These are phyloP conservation scores for Melaleuca alternifolia DNA, from an alignment of 345 rosid species.

Conservation along the genomic window DNA sequence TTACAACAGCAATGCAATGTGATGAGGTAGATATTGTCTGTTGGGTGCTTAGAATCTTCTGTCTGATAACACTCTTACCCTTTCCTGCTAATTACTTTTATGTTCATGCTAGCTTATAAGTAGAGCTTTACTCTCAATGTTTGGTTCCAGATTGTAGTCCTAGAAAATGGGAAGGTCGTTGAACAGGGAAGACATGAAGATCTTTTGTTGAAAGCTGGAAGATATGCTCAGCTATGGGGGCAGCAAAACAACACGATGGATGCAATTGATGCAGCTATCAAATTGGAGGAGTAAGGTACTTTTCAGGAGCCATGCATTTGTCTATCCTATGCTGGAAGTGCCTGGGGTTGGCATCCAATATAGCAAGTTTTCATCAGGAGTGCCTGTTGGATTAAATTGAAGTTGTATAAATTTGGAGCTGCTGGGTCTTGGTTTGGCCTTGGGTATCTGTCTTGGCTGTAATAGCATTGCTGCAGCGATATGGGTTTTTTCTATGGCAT, in stretches of 20 bases:
- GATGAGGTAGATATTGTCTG: constrained; percentile 54
- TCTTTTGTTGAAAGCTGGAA: constrained; percentile 65
- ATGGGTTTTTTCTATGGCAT: background rate
- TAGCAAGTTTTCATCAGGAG: background rate
- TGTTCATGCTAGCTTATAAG: background rate
- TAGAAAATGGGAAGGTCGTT: constrained; percentile 88
- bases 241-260: constrained; percentile 75
- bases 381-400: background rate
- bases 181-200: constrained; percentile 90
- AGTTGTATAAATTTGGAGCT: background rate
- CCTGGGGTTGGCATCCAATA: background rate
- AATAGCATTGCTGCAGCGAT: background rate
- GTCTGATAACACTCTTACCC: background rate
- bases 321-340: background rate
- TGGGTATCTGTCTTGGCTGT: background rate
- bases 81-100: background rate
- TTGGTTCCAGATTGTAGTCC: constrained; percentile 65
- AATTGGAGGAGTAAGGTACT: constrained; percentile 16
- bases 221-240: constrained; percentile 94
- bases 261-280: constrained; percentile 42
- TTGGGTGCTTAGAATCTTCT: background rate
- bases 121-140: background rate
- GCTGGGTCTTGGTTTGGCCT: background rate
- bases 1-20: constrained; percentile 98
- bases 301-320: background rate